A percentile compares a stretch with the other conserved stretches of the same genome.
Conservation (phyloP, 331 rosid genomes). For the Rhamnella rubrinervis region DNA sequence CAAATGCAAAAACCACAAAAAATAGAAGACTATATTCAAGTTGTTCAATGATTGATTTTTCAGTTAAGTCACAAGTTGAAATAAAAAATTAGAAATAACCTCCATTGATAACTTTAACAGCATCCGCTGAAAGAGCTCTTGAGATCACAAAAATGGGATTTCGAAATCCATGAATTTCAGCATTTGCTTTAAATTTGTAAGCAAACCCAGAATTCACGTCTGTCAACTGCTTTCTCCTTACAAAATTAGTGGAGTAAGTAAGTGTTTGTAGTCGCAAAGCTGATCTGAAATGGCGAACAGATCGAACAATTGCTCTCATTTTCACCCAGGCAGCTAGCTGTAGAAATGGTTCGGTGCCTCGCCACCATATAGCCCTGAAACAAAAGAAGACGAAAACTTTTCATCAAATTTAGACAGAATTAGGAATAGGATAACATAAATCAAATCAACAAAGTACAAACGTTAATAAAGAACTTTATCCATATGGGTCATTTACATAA, state of each 20-base stretch:
- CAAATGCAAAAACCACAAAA: conserved; percentile 19
- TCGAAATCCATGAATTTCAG: conserved; percentile 26
- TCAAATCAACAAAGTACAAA: neutral
- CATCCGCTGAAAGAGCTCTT: conserved; percentile 52
- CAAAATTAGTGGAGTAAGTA: conserved; percentile 28
- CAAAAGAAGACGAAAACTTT: conserved; percentile 8
- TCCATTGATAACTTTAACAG: conserved; percentile 48
- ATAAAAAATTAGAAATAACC: conserved; percentile 37
- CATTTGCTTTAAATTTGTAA: conserved; percentile 31
- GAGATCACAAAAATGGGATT: conserved; percentile 28
- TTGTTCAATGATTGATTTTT: neutral
- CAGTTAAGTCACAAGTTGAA: neutral
- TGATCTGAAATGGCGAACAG: conserved; percentile 42
- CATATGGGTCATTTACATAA: neutral
- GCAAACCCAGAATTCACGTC: conserved; percentile 32
- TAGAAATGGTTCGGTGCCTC: neutral
- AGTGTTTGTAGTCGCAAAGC: conserved; percentile 34
- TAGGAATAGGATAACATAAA: neutral
- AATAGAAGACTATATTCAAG: neutral
- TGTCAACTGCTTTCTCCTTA: conserved; percentile 32
- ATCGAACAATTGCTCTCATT: conserved; percentile 65
- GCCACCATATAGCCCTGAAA: conserved; percentile 31
- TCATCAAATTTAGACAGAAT: no score
- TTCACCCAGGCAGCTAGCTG: conserved; percentile 22
- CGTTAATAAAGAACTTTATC: neutral